Conservation (phyloP, 768 basidiomycete genomes). For the Strobilomyces dryophilus region DNA sequence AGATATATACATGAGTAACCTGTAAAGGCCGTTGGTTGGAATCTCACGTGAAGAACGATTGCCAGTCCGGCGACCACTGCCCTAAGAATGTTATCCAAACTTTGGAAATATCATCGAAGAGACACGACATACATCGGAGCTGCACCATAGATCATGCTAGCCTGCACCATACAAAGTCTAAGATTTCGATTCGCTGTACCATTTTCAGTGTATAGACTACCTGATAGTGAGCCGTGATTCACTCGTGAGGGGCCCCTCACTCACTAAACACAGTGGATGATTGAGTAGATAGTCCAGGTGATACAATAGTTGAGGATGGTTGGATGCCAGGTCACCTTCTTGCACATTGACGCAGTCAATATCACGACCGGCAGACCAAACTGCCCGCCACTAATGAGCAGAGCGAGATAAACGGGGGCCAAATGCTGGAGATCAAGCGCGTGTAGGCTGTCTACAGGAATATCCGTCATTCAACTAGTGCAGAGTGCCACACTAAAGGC, state of each 20-base stretch:
- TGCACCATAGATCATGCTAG: constrained; percentile 49
- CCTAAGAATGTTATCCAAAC: constrained; percentile 27
- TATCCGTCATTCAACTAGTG: background rate
- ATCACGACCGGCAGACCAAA: constrained; percentile 48
- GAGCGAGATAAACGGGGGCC: constrained; percentile 37
- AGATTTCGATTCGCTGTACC: constrained; percentile 21
- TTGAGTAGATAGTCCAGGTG: constrained; percentile 53
- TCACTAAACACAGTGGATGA: constrained; percentile 49
- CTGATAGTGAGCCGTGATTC: constrained; percentile 7
- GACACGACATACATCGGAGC: constrained; percentile 45
- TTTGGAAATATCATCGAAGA: constrained; percentile 2
- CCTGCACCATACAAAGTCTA: constrained; percentile 46
- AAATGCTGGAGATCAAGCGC: constrained; percentile 29
- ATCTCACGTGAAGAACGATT: constrained; percentile 39
- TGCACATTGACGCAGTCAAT: constrained; percentile 40
- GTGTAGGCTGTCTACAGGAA: constrained; percentile 1
- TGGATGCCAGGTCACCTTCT: constrained; percentile 42
- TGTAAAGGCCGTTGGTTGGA: background rate
- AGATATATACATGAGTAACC: constrained; percentile 5
- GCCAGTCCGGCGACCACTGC: constrained; percentile 37
- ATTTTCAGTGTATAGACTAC: constrained; percentile 33
- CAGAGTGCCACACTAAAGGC: background rate
- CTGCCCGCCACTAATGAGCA: constrained; percentile 52
- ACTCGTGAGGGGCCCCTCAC: constrained; percentile 18
- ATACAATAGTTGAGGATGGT: constrained; percentile 55